These are phyloP conservation scores for Suillus spraguei DNA, from an alignment of 768 basidiomycete genomes.

Conservation along the genomic window DNA sequence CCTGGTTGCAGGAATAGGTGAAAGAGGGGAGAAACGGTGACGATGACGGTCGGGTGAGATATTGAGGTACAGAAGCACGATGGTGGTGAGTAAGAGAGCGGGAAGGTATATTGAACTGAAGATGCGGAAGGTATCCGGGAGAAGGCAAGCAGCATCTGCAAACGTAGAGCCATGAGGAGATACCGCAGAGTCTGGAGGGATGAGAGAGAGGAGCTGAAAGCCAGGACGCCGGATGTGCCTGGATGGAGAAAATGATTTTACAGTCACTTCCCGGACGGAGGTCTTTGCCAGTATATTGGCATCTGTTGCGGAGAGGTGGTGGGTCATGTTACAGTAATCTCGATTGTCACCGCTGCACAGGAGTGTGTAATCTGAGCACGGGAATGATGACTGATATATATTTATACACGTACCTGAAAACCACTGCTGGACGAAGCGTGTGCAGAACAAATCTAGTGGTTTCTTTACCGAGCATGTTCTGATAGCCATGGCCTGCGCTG, in stretches of 20 bases:
- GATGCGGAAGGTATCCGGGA: conserved; percentile 72
- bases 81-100: conserved; percentile 53
- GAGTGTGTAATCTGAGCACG: conserved; percentile 11
- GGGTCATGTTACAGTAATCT: conserved; percentile 83
- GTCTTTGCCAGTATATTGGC: conserved; percentile 20
- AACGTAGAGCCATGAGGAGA: conserved; percentile 44
- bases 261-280: conserved; percentile 73
- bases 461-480: conserved; percentile 79
- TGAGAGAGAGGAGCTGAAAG: conserved; percentile 82
- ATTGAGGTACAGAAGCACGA: conserved; percentile 50
- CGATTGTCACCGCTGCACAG: conserved; percentile 81
- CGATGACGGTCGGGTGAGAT: conserved; percentile 25
- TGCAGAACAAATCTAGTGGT: conserved; percentile 75
- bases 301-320: conserved; percentile 40
- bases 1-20: conserved; percentile 37
- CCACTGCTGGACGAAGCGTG: conserved; percentile 59
- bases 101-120: conserved; percentile 69
- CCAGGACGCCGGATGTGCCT: conserved; percentile 76
- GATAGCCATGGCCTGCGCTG: conserved; percentile 81
- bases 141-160: conserved; percentile 68
- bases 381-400: background rate
- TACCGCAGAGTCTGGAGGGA: conserved; percentile 35
- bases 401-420: conserved; percentile 64
- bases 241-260: conserved; percentile 85
- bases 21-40: conserved; percentile 25